Evolutionary conservation across 306 rosid genomes (phyloP).

Genomic region (Pueraria montana): DNA sequence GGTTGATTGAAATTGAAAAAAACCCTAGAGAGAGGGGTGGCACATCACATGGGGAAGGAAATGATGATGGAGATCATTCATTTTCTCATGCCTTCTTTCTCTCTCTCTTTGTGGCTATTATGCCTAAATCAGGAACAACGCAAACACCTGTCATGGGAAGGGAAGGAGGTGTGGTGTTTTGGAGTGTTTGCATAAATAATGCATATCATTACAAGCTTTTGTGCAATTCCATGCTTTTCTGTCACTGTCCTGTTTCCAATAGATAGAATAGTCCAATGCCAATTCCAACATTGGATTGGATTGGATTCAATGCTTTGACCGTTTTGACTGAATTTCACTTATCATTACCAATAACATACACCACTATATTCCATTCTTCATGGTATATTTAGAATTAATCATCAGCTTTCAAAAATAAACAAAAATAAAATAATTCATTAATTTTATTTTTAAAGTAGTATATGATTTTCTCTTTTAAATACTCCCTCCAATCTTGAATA

Average conservation of each 20-base stretch:
- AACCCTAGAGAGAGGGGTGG: constrained; percentile 63
- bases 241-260: constrained; percentile 35
- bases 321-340: constrained; percentile 21
- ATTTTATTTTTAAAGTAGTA: no score
- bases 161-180: neutral
- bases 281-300: neutral
- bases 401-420: no score
- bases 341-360: neutral
- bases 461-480: no score
- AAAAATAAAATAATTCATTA: no score
- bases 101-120: constrained; percentile 40
- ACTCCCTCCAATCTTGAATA: no score
- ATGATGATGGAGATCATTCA: constrained; percentile 51
- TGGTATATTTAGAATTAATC: no score
- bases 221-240: constrained; percentile 49
- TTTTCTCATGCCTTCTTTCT: constrained; percentile 43
- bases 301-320: constrained; percentile 39
- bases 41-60: constrained; percentile 61
- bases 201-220: constrained; percentile 52
- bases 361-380: neutral
- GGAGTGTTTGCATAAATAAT: constrained; percentile 45
- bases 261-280: constrained; percentile 36
- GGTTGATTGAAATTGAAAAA: constrained; percentile 48
- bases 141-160: constrained; percentile 49
- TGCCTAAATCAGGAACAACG: constrained; percentile 49